Percentiles rank a stretch among this genome's conserved stretches.
phyloP scores from a whole-genome alignment of 768 basidiomycete genomes.

The Boletus patriciae region DNA sequence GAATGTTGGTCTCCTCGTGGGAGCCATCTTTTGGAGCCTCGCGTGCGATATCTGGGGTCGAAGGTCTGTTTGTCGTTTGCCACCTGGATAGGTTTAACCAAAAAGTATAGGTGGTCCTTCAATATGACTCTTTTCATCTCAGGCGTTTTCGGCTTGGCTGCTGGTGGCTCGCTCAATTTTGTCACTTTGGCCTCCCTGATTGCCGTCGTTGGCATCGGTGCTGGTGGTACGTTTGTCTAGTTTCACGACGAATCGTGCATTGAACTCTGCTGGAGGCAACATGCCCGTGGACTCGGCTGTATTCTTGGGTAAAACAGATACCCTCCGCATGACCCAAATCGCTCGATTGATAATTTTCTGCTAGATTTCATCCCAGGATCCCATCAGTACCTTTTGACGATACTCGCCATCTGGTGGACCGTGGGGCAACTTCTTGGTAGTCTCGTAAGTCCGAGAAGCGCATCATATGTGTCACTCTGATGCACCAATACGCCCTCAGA shows the following conservation, averaged over 20 bases:
- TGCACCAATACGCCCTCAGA: constrained; percentile 25
- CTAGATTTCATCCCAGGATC: constrained; percentile 51
- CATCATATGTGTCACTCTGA: neutral
- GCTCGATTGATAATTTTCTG: constrained; percentile 8
- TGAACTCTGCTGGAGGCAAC: constrained; percentile 38
- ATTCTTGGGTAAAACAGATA: constrained; percentile 41
- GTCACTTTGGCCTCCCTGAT: constrained; percentile 47
- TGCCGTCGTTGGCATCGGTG: constrained; percentile 48
- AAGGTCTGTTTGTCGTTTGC: constrained; percentile 28
- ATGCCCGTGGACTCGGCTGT: constrained; percentile 56
- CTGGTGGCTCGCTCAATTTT: constrained; percentile 49
- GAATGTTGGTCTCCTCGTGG: constrained; percentile 54
- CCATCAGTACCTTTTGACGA: constrained; percentile 58
- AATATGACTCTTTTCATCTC: constrained; percentile 56
- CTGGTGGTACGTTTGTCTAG: constrained; percentile 38
- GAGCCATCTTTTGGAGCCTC: constrained; percentile 49
- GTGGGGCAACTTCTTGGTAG: constrained; percentile 53
- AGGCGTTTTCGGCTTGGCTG: constrained; percentile 51
- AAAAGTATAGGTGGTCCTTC: constrained; percentile 43
- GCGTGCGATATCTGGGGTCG: constrained; percentile 55
- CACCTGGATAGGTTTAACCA: neutral
- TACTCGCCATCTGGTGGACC: constrained; percentile 61
- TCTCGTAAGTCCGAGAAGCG: constrained; percentile 34
- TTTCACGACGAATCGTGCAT: neutral
- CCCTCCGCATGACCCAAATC: neutral